Evolutionary conservation across 2,329 filamentous ascomycete genomes (phyloP), one percentile per base, ranked within the genome.

Genomic region (Ophiostoma pallidulum): DNA sequence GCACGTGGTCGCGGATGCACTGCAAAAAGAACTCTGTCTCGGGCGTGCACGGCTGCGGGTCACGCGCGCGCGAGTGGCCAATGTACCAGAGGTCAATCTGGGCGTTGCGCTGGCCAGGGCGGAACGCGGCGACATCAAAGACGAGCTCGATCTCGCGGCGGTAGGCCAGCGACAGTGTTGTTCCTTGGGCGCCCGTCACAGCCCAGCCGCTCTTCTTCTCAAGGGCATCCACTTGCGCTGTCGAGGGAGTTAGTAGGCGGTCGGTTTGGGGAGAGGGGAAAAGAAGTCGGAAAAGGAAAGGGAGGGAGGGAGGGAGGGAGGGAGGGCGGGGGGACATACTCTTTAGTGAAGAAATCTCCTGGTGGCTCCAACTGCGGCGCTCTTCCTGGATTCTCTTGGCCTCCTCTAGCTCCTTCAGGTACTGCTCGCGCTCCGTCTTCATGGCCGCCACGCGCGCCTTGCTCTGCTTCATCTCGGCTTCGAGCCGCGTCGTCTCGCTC

Each of bases 381-480:
- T 94, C 86, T 62, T 96, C 89, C 52, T 86, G 78, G 22, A 94
- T 73, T 54, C 80, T 82, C 62, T 96, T 89, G 0, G 90, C 86
- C 58, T 88, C 82, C 50, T 79, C 75, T 49, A 94, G 96, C 41
- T 92, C 85, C 24, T 78, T 74, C 26, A 83, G 59, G 55, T 77
- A 88, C 56, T 80, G 74, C 46, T 79, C 66, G 61, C 91, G 95
- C 58, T 79, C 75, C 50, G 80, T 73, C 8, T 74, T 70, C 39
- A 83, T 72, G 2, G 76, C 70, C 50, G 79, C 75, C 16, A 91
- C 78, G 8, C 73, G 71, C 2, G 71, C 64, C 52, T 86, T 82
- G 29, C 85, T 85, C 38, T 82, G 78, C 45, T 79, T 70, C 9
- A 88, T 68, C 55, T 92, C 74, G 38, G 70, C 66, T 40, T 81